phyloP scores from a whole-genome alignment of 2,329 filamentous ascomycete genomes.

The Fusarium beomiforme region DNA sequence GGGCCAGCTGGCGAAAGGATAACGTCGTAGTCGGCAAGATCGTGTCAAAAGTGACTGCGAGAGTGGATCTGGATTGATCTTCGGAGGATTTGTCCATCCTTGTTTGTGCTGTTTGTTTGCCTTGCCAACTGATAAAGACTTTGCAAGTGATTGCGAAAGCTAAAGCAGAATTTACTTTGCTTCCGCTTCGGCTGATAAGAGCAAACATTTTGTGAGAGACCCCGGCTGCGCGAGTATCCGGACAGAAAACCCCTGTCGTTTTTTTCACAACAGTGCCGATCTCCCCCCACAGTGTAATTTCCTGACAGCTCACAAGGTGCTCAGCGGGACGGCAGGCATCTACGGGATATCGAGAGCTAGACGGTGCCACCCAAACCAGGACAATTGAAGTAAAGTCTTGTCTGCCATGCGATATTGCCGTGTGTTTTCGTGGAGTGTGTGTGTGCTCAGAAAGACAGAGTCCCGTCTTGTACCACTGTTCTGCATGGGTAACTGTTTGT shows the following conservation, averaged over 20 bases:
- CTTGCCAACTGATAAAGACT: neutral
- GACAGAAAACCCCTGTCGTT: neutral
- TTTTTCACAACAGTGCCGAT: constrained; percentile 19
- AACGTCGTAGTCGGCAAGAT: constrained; percentile 15
- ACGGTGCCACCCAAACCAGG: neutral
- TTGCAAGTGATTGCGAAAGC: neutral
- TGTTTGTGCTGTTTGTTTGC: neutral
- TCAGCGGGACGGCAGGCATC: neutral
- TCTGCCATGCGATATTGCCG: neutral
- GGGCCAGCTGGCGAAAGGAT: constrained; percentile 1
- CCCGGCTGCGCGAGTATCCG: too few relatives aligned
- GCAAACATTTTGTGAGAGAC: neutral
- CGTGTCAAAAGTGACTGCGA: neutral
- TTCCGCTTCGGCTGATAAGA: neutral
- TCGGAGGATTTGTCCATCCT: neutral
- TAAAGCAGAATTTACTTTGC: neutral
- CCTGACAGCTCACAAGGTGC: constrained; percentile 23
- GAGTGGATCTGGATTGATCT: neutral
- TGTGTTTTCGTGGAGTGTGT: neutral
- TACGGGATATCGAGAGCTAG: neutral
- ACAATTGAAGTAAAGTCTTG: neutral
- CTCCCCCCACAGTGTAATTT: constrained; percentile 33
- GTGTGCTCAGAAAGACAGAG: neutral
- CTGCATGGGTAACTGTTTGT: neutral
- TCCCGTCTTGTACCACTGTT: neutral